Percentiles rank a stretch among this genome's conserved stretches.
Evolutionary conservation across 2,329 filamentous ascomycete species (phyloP).

Genomic region (Paecilomyces sp.): DNA sequence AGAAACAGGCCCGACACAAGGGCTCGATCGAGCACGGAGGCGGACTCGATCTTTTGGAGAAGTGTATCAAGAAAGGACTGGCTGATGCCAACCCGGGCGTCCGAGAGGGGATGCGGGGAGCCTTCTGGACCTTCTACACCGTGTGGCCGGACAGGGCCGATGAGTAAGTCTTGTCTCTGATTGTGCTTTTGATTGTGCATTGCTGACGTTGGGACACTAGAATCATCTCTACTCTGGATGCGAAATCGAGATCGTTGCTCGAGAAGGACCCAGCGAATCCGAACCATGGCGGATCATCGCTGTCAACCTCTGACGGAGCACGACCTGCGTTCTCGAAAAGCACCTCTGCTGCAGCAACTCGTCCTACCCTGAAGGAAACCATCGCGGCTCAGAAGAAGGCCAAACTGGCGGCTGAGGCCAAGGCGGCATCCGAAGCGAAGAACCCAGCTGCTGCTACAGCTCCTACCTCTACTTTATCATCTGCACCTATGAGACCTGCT

Average conservation of each 20-base stretch:
- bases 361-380: slow-evolving; percentile 65
- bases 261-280: slow-evolving; percentile 77
- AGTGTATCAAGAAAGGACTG: slow-evolving; percentile 84
- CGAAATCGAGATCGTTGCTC: slow-evolving; percentile 69
- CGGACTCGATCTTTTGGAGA: slow-evolving; percentile 75
- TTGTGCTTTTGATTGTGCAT: too few species aligned
- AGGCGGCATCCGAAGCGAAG: slow-evolving; percentile 13
- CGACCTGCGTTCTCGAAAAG: slow-evolving; percentile 11
- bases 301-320: slow-evolving; percentile 9
- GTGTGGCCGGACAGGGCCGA: slow-evolving; percentile 75
- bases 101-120: slow-evolving; percentile 73
- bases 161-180: slow-evolving; percentile 44
- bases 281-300: slow-evolving; percentile 18
- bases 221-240: slow-evolving; percentile 71
- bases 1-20: slow-evolving; percentile 69
- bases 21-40: slow-evolving; percentile 76
- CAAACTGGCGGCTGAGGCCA: slow-evolving; percentile 24
- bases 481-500: slow-evolving; percentile 50
- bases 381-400: slow-evolving; percentile 75
- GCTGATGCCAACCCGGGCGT: slow-evolving; percentile 84
- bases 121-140: slow-evolving; percentile 76
- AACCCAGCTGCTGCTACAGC: slow-evolving; percentile 27
- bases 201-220: slow-evolving; percentile 37
- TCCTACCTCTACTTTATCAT: slow-evolving; percentile 43
- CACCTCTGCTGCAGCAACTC: slow-evolving; percentile 13